Evolutionary conservation across 2,329 filamentous ascomycete species (phyloP), one percentile per base, ranked within the genome.

Genomic region (Colletotrichum cuscutae): DNA sequence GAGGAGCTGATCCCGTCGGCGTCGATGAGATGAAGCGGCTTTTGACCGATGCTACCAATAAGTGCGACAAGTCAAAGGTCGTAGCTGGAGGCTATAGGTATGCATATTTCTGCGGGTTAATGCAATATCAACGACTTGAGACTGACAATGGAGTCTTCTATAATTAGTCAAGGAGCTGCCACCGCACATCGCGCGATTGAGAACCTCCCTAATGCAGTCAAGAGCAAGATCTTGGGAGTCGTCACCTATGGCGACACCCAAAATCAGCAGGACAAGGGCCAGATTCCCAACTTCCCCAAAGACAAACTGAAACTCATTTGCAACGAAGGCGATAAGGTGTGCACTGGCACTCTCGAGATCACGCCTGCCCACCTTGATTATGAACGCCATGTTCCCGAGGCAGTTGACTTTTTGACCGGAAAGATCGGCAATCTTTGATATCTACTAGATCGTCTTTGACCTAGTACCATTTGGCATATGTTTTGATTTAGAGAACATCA

Each of bases 291-390:
- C 24, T 84, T 79, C 75, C 80, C 81, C 19, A 63, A 75, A 12
- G 79, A 81, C 59, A 79, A 80, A 75, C 80, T 80, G 53, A 77
- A 81, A 49, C 80, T 84, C 71, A 83, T 84, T 77, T 85, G 83
- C 77, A 84, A 84, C 72, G 22, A 71, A 8, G 80, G 81, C 59
- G 83, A 85, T 73, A 75, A 78, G 26, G 78, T 84, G 65, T 84
- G 83, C 76, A 75, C 70, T 8, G 81, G 82, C 60, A 79, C 76
- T 1, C 77, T 84, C 13, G 76, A 77, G 32, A 77, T 83, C 15
- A 79, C 78, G 58, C 77, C 79, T 1, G 76, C 80, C 8, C 83
- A 84, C 73, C 79, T 83, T 65, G 79, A 82, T 73, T 84, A 84
- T 72, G 74, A 78, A 42, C 79, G 78, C 42, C 80, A 81, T 73